These are phyloP conservation scores for Pyropia yezoensis DNA, from an alignment of 23 red algal genomes.

Conservation along the genomic window DNA sequence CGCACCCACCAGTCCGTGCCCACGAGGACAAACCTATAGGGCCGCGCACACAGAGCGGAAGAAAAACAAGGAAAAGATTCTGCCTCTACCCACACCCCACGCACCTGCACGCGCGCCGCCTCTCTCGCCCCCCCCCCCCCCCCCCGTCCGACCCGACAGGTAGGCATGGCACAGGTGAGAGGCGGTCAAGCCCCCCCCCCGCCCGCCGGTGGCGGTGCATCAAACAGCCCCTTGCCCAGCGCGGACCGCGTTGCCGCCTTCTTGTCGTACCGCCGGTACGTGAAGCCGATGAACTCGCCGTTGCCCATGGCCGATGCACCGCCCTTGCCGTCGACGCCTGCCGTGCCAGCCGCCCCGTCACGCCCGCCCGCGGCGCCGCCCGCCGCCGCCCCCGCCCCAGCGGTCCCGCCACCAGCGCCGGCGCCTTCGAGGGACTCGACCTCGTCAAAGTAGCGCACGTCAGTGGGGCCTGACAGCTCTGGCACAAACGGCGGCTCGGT, in stretches of 20 bases:
- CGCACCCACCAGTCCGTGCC: too few species aligned
- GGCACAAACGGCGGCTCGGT: constrained; percentile 86
- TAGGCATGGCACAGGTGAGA: too few species aligned
- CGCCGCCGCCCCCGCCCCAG: neutral
- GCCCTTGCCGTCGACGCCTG: neutral
- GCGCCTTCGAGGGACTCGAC: neutral
- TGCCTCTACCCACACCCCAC: too few species aligned
- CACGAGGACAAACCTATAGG: too few species aligned
- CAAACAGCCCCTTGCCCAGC: constrained; percentile 1
- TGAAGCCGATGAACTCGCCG: constrained; percentile 63
- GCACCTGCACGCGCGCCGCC: too few species aligned
- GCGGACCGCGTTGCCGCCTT: neutral
- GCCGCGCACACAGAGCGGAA: too few species aligned
- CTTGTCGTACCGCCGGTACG: constrained; percentile 55
- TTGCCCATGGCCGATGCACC: neutral
- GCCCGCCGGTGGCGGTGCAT: neutral
- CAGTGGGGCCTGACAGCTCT: constrained; percentile 71
- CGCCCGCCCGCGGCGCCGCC: neutral
- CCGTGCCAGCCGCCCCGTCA: neutral
- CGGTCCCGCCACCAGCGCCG: neutral
- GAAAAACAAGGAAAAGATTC: too few species aligned
- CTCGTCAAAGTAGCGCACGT: constrained; percentile 92
- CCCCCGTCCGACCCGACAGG: too few species aligned
- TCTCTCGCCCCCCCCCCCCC: too few species aligned
- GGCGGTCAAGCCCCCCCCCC: too few species aligned